Evolutionary conservation across 805 yeast species (phyloP).

Genomic region (Debaryomyces maramus): DNA sequence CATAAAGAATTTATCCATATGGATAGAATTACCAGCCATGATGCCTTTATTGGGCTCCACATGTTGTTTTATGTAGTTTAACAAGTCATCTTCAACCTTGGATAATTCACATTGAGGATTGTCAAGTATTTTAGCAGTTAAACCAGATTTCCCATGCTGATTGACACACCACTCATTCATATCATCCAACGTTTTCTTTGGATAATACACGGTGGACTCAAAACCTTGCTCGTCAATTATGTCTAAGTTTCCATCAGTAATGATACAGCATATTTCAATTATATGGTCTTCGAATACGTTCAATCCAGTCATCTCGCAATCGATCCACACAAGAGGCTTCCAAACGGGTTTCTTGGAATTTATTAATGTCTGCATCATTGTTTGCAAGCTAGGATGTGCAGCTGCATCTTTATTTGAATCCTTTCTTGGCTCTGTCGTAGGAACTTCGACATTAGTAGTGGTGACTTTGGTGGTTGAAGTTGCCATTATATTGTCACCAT

Average conservation of each 20-base stretch:
- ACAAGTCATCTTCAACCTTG: constrained; percentile 65
- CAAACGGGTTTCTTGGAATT: constrained; percentile 5
- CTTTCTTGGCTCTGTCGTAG: neutral
- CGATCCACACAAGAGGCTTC: constrained; percentile 81
- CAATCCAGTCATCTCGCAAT: constrained; percentile 98
- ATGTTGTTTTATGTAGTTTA: constrained; percentile 57
- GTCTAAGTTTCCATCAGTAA: constrained; percentile 81
- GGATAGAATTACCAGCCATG: constrained; percentile 89
- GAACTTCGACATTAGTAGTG: neutral
- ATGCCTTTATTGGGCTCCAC: constrained; percentile 60
- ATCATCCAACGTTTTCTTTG: constrained; percentile 55
- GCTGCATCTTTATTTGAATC: neutral
- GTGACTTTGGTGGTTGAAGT: neutral
- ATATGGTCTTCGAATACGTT: constrained; percentile 74
- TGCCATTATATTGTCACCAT: neutral
- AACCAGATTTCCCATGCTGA: constrained; percentile 77
- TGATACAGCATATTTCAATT: constrained; percentile 86
- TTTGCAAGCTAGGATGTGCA: neutral
- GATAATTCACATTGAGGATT: constrained; percentile 51
- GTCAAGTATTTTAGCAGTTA: constrained; percentile 66
- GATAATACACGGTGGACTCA: constrained; percentile 77
- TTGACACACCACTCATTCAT: constrained; percentile 90
- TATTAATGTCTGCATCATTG: neutral
- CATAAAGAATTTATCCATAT: constrained; percentile 87
- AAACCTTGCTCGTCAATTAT: constrained; percentile 70